phyloP scores from a whole-genome alignment of 2,329 filamentous ascomycete genomes.

The Cordyceps sp. region DNA sequence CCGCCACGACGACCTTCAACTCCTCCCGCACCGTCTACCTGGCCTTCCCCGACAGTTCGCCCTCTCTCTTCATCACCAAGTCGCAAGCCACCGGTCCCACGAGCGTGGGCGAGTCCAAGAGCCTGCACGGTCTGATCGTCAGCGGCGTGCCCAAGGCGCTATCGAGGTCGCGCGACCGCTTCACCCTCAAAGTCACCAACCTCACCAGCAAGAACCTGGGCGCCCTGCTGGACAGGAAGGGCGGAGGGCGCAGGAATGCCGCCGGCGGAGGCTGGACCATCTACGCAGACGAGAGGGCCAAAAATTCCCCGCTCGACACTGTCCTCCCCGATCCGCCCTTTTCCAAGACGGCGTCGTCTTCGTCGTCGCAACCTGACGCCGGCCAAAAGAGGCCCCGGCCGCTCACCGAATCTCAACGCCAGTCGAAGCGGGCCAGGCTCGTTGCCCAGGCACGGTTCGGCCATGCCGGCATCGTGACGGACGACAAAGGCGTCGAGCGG shows the following conservation, averaged over 20 bases:
- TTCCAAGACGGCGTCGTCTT: conserved; percentile 12
- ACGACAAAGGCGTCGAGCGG: conserved; percentile 44
- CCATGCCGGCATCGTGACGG: conserved; percentile 32
- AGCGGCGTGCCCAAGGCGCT: conserved; percentile 72
- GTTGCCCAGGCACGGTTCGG: conserved; percentile 59
- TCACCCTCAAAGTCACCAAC: conserved; percentile 49
- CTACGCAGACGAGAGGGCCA: conserved; percentile 48
- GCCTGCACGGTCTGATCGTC: conserved; percentile 53
- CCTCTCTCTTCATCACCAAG: conserved; percentile 52
- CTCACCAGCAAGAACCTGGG: conserved; percentile 56
- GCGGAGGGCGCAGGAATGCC: conserved; percentile 51
- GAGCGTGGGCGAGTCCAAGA: conserved; percentile 36
- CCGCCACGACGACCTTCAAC: conserved; percentile 45
- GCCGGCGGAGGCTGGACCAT: conserved; percentile 67
- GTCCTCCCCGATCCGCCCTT: conserved; percentile 29
- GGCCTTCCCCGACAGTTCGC: conserved; percentile 67
- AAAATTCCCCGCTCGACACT: conserved; percentile 37
- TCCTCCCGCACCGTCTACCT: conserved; percentile 59
- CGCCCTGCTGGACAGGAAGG: conserved; percentile 52
- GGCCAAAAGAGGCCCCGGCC: conserved; percentile 11
- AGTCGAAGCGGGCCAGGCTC: conserved; percentile 40
- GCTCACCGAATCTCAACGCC: conserved; percentile 12
- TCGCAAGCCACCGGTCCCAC: conserved; percentile 25
- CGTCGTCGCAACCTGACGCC: conserved; percentile 9
- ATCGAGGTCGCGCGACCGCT: conserved; percentile 56